Evolutionary conservation across 768 basidiomycete genomes (phyloP), one percentile per base, ranked within the genome.

Genomic region (Amanita rubescens): DNA sequence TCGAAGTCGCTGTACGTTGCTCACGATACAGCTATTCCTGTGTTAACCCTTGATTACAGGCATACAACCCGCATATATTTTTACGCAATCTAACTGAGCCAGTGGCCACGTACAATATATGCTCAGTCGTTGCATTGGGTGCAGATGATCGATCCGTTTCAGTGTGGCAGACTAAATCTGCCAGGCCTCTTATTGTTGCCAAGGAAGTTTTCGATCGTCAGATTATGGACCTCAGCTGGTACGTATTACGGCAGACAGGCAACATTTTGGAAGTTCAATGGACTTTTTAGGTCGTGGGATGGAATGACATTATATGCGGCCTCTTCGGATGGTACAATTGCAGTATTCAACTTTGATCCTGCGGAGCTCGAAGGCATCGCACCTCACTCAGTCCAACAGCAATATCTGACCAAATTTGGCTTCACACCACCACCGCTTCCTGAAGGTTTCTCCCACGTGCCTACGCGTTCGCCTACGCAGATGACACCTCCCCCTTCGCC

Each of bases 161-260:
- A 3, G 82, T 99, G 7, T 99, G 96, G 96, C 85, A 94, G 66
- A 98, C 95, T 3, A 93, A 94, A 59, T 82, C 85, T 0, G 90
- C 89, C 2, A 79, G 90, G 33, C 96, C 96, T 1, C 71, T 97
- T 15, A 89, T 96, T 44, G 95, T 98, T 2, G 84, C 94, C 0
- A 87, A 90, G 62, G 93, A 98, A 57, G 87, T 94, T 0, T 97
- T 98, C 58, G 94, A 94, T 51, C 73, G 94, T 55, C 90, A 94
- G 60, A 90, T 97, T 45, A 85, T 97, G 79, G 96, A 99, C 66
- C 75, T 99, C 15, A 90, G 85, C 63, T 99, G 96, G 96, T 94
- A 61, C 60, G 85, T 63, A 57, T 19, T 33, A 33, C 30, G 33
- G 46, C 22, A 20, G 22, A 32, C 49, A 47, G 32, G 32, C 58